These are phyloP conservation scores for Parathielavia appendiculata DNA, from an alignment of 495 filamentous ascomycete genomes.

Conservation along the genomic window DNA sequence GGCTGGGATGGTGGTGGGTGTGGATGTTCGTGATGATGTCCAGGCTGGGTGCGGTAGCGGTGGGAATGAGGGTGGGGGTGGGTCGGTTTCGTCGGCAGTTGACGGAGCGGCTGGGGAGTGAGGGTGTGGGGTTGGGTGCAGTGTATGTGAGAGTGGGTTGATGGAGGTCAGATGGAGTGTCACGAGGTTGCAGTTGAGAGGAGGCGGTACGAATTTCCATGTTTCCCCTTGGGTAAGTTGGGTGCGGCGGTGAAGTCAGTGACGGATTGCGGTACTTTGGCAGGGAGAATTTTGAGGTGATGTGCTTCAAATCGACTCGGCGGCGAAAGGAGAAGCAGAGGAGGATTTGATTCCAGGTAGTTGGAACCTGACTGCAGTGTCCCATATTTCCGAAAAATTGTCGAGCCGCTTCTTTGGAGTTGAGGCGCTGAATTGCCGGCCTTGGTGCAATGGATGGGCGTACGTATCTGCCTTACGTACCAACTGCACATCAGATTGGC, in stretches of 20 bases:
- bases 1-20: not conserved
- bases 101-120: not conserved
- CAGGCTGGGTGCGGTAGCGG: not conserved
- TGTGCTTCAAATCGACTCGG: too few species aligned
- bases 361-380: too few species aligned
- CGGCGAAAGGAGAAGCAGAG: too few species aligned
- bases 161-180: conserved; percentile 5
- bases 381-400: too few species aligned
- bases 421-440: not conserved
- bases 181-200: not conserved
- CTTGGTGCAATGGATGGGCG: not conserved
- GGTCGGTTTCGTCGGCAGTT: conserved; percentile 3
- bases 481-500: conserved; percentile 10
- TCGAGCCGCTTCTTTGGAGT: not conserved
- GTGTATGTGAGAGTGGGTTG: not conserved
- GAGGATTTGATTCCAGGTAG: too few species aligned
- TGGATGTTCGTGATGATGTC: not conserved
- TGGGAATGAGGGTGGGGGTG: conserved; percentile 1
- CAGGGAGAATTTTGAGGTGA: too few species aligned
- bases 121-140: not conserved
- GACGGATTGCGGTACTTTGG: not conserved
- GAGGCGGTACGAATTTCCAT: not conserved
- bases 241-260: not conserved
- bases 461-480: conserved; percentile 14
- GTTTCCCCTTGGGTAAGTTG: not conserved